Conservation (phyloP, 2,329 filamentous ascomycete species). For the Colletotrichum chlorophyti region DNA sequence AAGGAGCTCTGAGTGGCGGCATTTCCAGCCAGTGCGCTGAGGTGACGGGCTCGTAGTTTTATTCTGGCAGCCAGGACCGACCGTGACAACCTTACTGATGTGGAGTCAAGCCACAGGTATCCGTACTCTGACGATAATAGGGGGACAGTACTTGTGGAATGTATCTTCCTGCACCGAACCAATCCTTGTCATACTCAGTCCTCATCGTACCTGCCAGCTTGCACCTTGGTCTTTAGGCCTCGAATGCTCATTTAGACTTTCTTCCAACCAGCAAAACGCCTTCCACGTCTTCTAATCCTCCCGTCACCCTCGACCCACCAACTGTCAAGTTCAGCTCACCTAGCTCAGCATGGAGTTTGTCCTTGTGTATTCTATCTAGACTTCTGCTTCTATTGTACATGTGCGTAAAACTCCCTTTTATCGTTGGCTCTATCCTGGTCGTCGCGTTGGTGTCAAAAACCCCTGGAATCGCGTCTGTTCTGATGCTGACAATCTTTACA, state of each 20-base stretch:
- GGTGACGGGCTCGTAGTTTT: constrained; percentile 17
- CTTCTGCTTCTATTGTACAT: constrained; percentile 25
- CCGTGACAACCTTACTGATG: too few species aligned
- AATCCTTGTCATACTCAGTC: too few species aligned
- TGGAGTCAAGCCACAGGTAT: too few species aligned
- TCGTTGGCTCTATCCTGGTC: neutral
- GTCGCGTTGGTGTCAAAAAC: constrained; percentile 24
- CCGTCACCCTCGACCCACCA: constrained; percentile 14
- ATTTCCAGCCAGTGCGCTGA: constrained; percentile 7
- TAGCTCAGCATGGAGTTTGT: constrained; percentile 26
- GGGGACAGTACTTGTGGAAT: constrained; percentile 7
- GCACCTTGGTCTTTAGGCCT: constrained; percentile 1
- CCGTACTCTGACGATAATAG: constrained; percentile 2
- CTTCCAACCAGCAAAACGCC: constrained; percentile 11
- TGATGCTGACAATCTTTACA: constrained; percentile 35
- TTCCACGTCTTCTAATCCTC: constrained; percentile 6
- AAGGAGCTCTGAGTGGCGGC: constrained; percentile 22
- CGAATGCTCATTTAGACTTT: constrained; percentile 14
- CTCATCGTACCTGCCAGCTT: constrained; percentile 29
- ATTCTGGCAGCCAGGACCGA: neutral
- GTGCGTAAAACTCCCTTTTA: constrained; percentile 9
- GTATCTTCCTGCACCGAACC: constrained; percentile 3
- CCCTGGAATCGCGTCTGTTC: constrained; percentile 16
- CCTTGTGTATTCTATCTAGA: constrained; percentile 23
- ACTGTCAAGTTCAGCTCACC: constrained; percentile 11